Conservation (phyloP, 345 rosid genomes). For the Combretum micranthum region DNA sequence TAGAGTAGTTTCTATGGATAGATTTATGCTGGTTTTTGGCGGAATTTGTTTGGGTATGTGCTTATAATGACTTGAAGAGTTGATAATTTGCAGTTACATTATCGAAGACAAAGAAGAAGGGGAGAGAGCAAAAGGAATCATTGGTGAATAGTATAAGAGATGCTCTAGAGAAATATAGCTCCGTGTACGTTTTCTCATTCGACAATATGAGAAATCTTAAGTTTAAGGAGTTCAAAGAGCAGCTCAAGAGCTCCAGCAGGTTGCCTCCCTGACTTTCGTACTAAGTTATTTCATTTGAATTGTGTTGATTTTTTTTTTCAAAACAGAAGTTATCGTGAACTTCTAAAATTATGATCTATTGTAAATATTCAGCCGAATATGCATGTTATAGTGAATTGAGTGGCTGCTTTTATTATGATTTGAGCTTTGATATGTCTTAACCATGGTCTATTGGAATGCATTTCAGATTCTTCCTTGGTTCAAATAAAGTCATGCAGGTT, state of each 20-base stretch:
- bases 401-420: background rate
- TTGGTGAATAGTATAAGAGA: slow-evolving; percentile 62
- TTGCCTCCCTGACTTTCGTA: slow-evolving; percentile 5
- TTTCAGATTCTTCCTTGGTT: slow-evolving; percentile 82
- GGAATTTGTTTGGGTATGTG: background rate
- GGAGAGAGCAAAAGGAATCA: slow-evolving; percentile 75
- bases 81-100: slow-evolving; percentile 51
- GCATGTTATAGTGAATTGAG: background rate
- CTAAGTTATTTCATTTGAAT: background rate
- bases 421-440: background rate
- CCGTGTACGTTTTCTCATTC: slow-evolving; percentile 73
- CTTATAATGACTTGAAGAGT: background rate
- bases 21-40: background rate
- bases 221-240: slow-evolving; percentile 88
- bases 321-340: background rate
- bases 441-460: background rate
- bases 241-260: slow-evolving; percentile 78
- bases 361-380: no score
- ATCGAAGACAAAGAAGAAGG: slow-evolving; percentile 96
- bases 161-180: slow-evolving; percentile 50
- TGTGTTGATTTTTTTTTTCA: background rate
- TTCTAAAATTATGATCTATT: no score
- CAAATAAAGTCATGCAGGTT: slow-evolving; percentile 96
- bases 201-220: slow-evolving; percentile 96
- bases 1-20: background rate